phyloP scores from a whole-genome alignment of 2,329 filamentous ascomycete species.

The Zymoseptoria brevis region DNA sequence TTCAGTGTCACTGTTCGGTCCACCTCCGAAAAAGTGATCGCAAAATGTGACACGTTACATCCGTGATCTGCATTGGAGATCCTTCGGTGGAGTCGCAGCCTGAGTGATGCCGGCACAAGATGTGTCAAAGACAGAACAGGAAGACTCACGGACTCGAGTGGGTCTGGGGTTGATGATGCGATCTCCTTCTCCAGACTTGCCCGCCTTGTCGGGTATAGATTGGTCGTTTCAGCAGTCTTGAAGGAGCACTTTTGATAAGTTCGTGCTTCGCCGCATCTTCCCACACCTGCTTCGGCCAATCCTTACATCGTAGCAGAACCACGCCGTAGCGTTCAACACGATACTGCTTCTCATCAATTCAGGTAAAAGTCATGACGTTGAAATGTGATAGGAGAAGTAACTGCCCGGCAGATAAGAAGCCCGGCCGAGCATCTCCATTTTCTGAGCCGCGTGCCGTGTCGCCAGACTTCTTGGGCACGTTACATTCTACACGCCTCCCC shows the following conservation, averaged over 20 bases:
- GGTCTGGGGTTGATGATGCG: constrained; percentile 10
- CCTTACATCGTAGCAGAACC: neutral
- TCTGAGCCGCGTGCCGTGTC: constrained; percentile 11
- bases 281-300: neutral
- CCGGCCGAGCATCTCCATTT: constrained; percentile 22
- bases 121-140: neutral
- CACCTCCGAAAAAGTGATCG: constrained; percentile 13
- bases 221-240: constrained; percentile 1
- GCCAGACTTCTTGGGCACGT: constrained; percentile 16
- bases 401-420: constrained; percentile 1
- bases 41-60: constrained; percentile 20
- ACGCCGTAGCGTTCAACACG: neutral
- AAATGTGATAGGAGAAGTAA: constrained; percentile 1
- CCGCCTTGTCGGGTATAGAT: constrained; percentile 2
- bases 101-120: neutral
- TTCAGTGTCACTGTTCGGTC: constrained; percentile 13
- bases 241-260: neutral
- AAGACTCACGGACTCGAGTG: neutral
- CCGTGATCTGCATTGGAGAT: constrained; percentile 14
- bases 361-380: constrained; percentile 5
- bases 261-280: neutral
- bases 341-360: neutral
- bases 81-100: constrained; percentile 6
- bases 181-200: constrained; percentile 3
- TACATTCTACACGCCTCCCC: constrained; percentile 17